Conservation (phyloP, 2,329 filamentous ascomycete species). For the Rhinocladiella mackenziei region DNA sequence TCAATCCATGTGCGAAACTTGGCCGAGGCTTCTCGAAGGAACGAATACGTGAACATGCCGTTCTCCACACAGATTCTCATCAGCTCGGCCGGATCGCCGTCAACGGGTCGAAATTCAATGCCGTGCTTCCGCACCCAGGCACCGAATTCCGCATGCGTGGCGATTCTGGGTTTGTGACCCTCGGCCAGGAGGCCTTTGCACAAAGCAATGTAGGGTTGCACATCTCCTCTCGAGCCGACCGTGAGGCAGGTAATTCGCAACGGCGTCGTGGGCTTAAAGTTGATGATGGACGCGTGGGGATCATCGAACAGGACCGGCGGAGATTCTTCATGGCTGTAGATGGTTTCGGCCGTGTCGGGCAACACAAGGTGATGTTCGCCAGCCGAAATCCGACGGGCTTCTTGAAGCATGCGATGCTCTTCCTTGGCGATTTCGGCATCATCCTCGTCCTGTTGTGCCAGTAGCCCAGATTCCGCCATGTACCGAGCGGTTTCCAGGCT, state of each 20-base stretch:
- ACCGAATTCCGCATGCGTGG: slow-evolving; percentile 86
- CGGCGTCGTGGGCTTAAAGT: slow-evolving; percentile 79
- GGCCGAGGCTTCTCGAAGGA: slow-evolving; percentile 77
- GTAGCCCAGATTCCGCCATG: slow-evolving; percentile 64
- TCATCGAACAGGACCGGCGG: slow-evolving; percentile 70
- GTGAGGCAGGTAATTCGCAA: slow-evolving; percentile 88
- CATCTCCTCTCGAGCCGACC: slow-evolving; percentile 91
- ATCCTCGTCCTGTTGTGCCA: slow-evolving; percentile 65
- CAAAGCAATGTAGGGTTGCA: slow-evolving; percentile 94
- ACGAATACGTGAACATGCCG: slow-evolving; percentile 92
- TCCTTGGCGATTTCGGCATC: slow-evolving; percentile 70
- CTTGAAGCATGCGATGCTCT: slow-evolving; percentile 75
- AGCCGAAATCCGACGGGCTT: slow-evolving; percentile 57
- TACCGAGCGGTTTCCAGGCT: slow-evolving; percentile 69
- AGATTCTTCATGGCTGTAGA: slow-evolving; percentile 35
- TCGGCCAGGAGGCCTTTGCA: slow-evolving; percentile 87
- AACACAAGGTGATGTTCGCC: slow-evolving; percentile 31
- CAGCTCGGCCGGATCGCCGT: slow-evolving; percentile 85
- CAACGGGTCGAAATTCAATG: slow-evolving; percentile 84
- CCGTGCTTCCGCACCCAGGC: slow-evolving; percentile 87
- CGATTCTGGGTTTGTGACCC: slow-evolving; percentile 80
- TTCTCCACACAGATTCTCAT: slow-evolving; percentile 97
- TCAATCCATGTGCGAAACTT: slow-evolving; percentile 96
- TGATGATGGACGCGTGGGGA: slow-evolving; percentile 77
- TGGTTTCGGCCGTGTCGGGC: slow-evolving; percentile 27